phyloP scores from a whole-genome alignment of 179 eudicot species.

The Pouteria campechiana region DNA sequence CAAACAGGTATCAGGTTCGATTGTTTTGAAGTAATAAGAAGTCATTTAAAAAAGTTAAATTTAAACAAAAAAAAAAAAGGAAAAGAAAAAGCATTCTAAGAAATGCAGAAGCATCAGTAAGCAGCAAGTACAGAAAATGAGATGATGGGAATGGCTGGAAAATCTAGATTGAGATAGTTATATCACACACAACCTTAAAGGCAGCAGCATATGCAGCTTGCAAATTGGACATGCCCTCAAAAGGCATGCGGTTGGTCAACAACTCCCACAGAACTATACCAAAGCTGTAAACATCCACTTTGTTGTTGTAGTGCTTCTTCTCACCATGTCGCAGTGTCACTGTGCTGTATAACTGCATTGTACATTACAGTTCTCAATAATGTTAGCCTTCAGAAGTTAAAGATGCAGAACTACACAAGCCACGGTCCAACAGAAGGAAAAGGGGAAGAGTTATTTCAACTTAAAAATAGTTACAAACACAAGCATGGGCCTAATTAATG shows the following conservation, averaged over 20 bases:
- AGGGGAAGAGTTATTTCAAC: too few relatives aligned
- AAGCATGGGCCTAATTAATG: too few relatives aligned
- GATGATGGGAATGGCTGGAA: not conserved
- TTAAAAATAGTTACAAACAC: too few relatives aligned
- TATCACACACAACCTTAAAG: constrained; percentile 81
- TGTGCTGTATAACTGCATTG: constrained; percentile 86
- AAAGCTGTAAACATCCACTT: constrained; percentile 93
- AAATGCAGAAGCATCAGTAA: too few relatives aligned
- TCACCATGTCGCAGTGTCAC: constrained; percentile 94
- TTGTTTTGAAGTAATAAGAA: too few relatives aligned
- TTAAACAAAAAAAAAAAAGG: too few relatives aligned
- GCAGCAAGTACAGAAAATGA: not conserved
- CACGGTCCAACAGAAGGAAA: not conserved
- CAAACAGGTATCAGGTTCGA: too few relatives aligned
- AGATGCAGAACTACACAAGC: not conserved
- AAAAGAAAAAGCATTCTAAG: not conserved
- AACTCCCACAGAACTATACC: constrained; percentile 94
- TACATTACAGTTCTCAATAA: too few relatives aligned
- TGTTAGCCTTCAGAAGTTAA: too few relatives aligned
- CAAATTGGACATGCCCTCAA: constrained; percentile 97
- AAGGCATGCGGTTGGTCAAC: constrained; percentile 88
- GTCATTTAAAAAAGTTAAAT: too few relatives aligned
- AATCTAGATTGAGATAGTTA: not conserved
- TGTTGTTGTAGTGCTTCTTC: constrained; percentile 96
- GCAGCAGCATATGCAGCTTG: constrained; percentile 99